Evolutionary conservation across 179 eudicot species (phyloP).

Genomic region (Spinacia oleracea): DNA sequence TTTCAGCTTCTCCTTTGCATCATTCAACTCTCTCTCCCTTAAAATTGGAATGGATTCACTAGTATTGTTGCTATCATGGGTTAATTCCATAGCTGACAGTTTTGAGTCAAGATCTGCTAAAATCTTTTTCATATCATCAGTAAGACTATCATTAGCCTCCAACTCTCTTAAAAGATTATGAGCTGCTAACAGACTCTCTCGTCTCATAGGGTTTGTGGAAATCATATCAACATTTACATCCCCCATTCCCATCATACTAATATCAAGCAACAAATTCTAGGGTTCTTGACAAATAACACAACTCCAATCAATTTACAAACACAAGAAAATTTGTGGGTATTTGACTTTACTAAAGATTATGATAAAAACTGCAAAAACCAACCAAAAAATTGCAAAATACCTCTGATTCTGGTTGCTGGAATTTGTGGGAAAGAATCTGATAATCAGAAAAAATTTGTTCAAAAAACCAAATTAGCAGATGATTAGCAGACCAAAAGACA

Average conservation of each 20-base stretch:
- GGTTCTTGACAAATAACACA: constrained; percentile 11
- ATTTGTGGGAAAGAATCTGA: constrained; percentile 18
- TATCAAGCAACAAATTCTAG: neutral
- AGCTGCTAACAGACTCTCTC: constrained; percentile 46
- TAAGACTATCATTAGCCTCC: constrained; percentile 43
- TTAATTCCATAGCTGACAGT: constrained; percentile 41
- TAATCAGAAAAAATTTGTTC: constrained; percentile 22
- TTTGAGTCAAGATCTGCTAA: constrained; percentile 51
- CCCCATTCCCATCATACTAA: constrained; percentile 24
- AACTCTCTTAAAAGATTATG: constrained; percentile 55
- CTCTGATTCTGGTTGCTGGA: constrained; percentile 19
- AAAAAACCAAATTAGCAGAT: constrained; percentile 22
- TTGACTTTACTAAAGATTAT: constrained; percentile 9
- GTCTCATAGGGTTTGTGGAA: constrained; percentile 25
- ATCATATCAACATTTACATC: constrained; percentile 35
- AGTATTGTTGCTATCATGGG: constrained; percentile 28
- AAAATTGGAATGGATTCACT: constrained; percentile 30
- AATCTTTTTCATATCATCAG: constrained; percentile 44
- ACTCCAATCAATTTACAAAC: neutral
- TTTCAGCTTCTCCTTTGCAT: constrained; percentile 38
- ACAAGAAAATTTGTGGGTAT: neutral
- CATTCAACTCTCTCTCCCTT: constrained; percentile 15
- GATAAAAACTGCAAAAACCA: constrained; percentile 6
- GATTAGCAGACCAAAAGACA: neutral
- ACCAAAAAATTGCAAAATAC: constrained; percentile 26